These are phyloP conservation scores for Pichia sp. DNA, from an alignment of 1,139 yeast genomes.

Conservation along the genomic window DNA sequence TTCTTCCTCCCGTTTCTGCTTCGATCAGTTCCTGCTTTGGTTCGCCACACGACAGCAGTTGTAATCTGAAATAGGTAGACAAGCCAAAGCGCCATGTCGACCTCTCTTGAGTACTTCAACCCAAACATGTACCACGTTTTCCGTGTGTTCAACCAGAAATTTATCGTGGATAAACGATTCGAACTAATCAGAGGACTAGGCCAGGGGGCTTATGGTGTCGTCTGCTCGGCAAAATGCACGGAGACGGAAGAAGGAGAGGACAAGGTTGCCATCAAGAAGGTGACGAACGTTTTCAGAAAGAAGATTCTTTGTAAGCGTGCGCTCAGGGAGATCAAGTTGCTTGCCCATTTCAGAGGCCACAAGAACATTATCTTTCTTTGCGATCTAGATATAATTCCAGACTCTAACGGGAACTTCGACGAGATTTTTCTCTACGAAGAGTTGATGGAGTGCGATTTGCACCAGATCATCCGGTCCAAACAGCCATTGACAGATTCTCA, in stretches of 20 bases:
- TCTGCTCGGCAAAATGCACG: slow-evolving; percentile 83
- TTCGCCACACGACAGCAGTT: background rate
- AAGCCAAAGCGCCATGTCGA: slow-evolving; percentile 33
- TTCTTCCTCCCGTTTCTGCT: background rate
- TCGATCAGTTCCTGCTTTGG: background rate
- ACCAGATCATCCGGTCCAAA: slow-evolving; percentile 88
- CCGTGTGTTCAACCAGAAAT: slow-evolving; percentile 81
- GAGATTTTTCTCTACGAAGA: slow-evolving; percentile 92
- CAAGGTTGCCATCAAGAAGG: slow-evolving; percentile 89
- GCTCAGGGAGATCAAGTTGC: slow-evolving; percentile 76
- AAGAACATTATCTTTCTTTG: slow-evolving; percentile 90
- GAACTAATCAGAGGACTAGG: slow-evolving; percentile 87
- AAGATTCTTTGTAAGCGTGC: slow-evolving; percentile 87
- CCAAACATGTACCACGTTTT: slow-evolving; percentile 39
- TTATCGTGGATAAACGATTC: slow-evolving; percentile 79
- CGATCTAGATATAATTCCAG: slow-evolving; percentile 87
- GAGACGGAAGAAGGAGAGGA: slow-evolving; percentile 69
- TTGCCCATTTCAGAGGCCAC: slow-evolving; percentile 84
- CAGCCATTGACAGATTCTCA: slow-evolving; percentile 95
- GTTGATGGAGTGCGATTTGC: slow-evolving; percentile 97
- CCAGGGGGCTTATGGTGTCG: slow-evolving; percentile 96
- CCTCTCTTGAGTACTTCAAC: slow-evolving; percentile 50
- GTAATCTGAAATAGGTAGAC: background rate
- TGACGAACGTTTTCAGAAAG: slow-evolving; percentile 85
- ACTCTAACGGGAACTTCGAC: slow-evolving; percentile 64